A percentile compares a stretch with the other conserved stretches of the same genome.
These are phyloP conservation scores for Chenopodium berlandieri DNA, from an alignment of 148 eudicot species.

Conservation along the genomic window DNA sequence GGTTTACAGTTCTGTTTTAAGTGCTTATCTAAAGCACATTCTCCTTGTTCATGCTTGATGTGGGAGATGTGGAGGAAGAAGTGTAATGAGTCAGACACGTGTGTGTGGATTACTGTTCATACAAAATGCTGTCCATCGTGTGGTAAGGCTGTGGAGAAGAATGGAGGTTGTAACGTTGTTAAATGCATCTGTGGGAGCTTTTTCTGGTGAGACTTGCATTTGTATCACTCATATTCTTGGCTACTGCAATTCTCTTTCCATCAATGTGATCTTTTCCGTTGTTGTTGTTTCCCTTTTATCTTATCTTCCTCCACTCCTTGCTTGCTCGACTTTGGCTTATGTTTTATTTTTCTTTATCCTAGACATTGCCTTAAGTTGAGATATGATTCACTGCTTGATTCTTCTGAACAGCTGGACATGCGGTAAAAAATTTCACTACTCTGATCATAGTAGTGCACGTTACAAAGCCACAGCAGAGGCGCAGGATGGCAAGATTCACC, in stretches of 20 bases:
- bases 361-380: too few relatives aligned
- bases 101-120: conserved; percentile 57
- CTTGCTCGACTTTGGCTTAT: too few relatives aligned
- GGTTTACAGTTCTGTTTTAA: conserved; percentile 72
- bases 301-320: conserved; percentile 5
- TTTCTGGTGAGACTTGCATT: conserved; percentile 47
- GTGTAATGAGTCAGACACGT: conserved; percentile 56
- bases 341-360: too few relatives aligned
- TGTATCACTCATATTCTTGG: background rate
- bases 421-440: too few relatives aligned
- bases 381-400: too few relatives aligned
- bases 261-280: too few relatives aligned
- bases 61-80: conserved; percentile 75
- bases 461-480: too few relatives aligned
- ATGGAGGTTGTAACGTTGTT: conserved; percentile 76
- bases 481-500: too few relatives aligned
- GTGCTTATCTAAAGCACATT: conserved; percentile 62
- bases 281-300: conserved; percentile 2
- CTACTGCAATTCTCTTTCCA: background rate
- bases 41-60: conserved; percentile 82
- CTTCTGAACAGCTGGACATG: too few relatives aligned
- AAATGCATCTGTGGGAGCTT: conserved; percentile 64
- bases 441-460: too few relatives aligned
- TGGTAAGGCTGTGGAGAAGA: conserved; percentile 70
- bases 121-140: conserved; percentile 75